Evolutionary conservation across 345 rosid species (phyloP).

Genomic region (Moricandia moricandioides): DNA sequence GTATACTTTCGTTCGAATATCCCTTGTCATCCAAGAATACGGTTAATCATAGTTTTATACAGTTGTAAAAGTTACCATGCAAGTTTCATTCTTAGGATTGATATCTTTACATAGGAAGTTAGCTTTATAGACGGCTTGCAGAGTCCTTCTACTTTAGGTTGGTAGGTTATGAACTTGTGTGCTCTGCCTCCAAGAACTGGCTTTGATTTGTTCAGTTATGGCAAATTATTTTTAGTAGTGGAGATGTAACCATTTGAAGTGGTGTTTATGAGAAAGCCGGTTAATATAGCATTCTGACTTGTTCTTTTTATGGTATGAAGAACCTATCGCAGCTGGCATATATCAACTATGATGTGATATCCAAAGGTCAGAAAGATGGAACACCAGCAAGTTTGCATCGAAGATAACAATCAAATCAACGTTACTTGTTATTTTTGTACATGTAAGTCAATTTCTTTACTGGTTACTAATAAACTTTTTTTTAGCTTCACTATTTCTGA

Average conservation of each 20-base stretch:
- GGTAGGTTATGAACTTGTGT: neutral
- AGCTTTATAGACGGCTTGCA: neutral
- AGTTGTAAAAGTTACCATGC: neutral
- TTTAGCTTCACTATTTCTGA: conserved; percentile 8
- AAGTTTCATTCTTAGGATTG: conserved; percentile 3
- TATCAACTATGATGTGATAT: conserved; percentile 81
- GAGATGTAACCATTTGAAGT: neutral
- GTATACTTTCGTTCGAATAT: neutral
- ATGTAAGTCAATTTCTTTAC: conserved; percentile 47
- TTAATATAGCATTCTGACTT: conserved; percentile 8
- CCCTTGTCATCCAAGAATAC: conserved; percentile 3
- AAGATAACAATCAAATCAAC: conserved; percentile 28
- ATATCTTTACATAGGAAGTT: neutral
- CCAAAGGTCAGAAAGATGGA: conserved; percentile 76
- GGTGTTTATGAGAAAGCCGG: neutral
- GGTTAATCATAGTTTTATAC: neutral
- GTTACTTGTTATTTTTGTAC: conserved; percentile 40
- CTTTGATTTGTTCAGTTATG: neutral
- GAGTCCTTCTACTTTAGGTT: neutral
- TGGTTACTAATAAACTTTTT: neutral
- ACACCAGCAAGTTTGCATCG: conserved; percentile 39
- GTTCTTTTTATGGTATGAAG: conserved; percentile 41
- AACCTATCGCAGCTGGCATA: conserved; percentile 82
- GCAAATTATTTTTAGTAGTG: neutral
- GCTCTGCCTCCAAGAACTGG: neutral